These are phyloP conservation scores for Antrodiella citrinella DNA, from an alignment of 768 basidiomycete genomes.

Conservation along the genomic window DNA sequence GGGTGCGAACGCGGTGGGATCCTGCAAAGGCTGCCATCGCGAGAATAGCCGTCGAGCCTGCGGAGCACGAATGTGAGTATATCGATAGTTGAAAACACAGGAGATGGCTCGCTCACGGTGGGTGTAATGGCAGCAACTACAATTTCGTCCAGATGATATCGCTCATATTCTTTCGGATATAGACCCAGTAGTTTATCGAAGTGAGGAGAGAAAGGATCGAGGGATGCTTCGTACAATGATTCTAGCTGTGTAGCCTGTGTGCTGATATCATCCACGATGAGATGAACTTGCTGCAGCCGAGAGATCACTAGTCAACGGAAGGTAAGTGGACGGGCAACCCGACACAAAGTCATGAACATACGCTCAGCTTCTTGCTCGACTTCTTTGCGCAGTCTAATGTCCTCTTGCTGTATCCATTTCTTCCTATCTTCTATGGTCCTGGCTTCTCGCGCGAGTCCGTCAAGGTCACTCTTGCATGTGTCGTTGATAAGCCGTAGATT, in stretches of 20 bases:
- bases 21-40: slow-evolving; percentile 77
- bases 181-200: slow-evolving; percentile 68
- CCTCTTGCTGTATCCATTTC: slow-evolving; percentile 64
- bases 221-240: slow-evolving; percentile 58
- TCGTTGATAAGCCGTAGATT: slow-evolving; percentile 86
- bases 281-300: slow-evolving; percentile 68
- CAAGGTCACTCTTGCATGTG: slow-evolving; percentile 74
- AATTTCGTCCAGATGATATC: slow-evolving; percentile 80
- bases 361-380: slow-evolving; percentile 73
- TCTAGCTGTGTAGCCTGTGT: slow-evolving; percentile 55
- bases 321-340: background rate
- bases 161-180: slow-evolving; percentile 67
- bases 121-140: slow-evolving; percentile 90
- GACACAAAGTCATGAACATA: slow-evolving; percentile 26
- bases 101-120: slow-evolving; percentile 31
- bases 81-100: background rate
- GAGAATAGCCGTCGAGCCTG: slow-evolving; percentile 65
- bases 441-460: slow-evolving; percentile 86
- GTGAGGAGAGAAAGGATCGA: slow-evolving; percentile 64
- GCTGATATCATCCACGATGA: slow-evolving; percentile 67
- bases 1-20: slow-evolving; percentile 57
- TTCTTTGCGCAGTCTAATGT: slow-evolving; percentile 56
- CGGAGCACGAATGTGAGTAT: slow-evolving; percentile 1
- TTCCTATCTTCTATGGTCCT: slow-evolving; percentile 75
- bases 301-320: slow-evolving; percentile 49